Evolutionary conservation across 1,139 yeast species (phyloP).

Genomic region (Kurtzmaniella quercitrusa): DNA sequence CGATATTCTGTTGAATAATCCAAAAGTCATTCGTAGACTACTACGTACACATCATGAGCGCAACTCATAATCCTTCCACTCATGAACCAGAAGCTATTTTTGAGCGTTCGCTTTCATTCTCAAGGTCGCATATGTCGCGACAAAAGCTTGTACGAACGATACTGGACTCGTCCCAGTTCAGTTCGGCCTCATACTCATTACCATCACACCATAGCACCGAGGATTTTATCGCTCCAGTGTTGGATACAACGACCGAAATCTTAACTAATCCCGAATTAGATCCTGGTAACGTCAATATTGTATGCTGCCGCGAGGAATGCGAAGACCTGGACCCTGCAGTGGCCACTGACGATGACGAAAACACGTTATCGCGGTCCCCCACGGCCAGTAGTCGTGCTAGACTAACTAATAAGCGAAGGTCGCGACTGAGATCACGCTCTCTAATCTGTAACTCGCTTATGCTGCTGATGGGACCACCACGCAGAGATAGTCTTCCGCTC

Average conservation of each 20-base stretch:
- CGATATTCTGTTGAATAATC: too few species aligned
- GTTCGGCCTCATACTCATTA: conserved; percentile 10
- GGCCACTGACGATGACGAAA: conserved; percentile 1
- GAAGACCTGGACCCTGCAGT: conserved; percentile 6
- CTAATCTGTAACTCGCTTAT: conserved; percentile 23
- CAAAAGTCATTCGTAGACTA: too few species aligned
- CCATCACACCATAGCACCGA: conserved; percentile 27
- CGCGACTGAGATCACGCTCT: conserved; percentile 19
- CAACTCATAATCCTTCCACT: conserved; percentile 1
- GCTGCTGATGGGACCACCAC: conserved; percentile 6
- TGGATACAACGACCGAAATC: conserved; percentile 31
- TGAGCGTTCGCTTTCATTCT: conserved; percentile 13
- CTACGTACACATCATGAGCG: neutral
- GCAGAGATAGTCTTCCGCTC: neutral
- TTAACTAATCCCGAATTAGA: conserved; percentile 25
- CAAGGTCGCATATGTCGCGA: conserved; percentile 4
- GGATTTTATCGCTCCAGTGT: conserved; percentile 27
- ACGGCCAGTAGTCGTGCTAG: conserved; percentile 4
- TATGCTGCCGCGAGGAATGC: conserved; percentile 21
- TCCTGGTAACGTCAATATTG: conserved; percentile 23
- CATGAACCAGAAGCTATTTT: conserved; percentile 11
- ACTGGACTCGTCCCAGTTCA: conserved; percentile 13
- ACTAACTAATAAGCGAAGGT: conserved; percentile 4
- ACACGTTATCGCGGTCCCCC: conserved; percentile 2
- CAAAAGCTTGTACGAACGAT: conserved; percentile 12